Conservation (phyloP, 805 yeast genomes). For the Starmerella stigmatis region DNA sequence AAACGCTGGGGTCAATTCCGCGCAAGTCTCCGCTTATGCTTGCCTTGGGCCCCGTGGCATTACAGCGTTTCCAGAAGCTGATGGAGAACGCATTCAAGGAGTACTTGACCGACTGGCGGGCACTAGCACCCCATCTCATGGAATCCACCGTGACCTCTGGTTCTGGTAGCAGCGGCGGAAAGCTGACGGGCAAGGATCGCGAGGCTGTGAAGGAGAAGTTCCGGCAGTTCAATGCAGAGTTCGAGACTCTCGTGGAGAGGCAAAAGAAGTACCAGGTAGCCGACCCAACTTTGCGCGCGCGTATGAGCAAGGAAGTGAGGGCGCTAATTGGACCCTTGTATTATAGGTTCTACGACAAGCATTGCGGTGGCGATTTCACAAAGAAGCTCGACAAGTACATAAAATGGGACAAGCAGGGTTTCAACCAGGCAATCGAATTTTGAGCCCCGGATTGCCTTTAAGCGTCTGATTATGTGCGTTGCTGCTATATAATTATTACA, state of each 20-base stretch:
- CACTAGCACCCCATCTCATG: constrained; percentile 63
- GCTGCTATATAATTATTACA: constrained; percentile 29
- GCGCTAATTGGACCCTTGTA: constrained; percentile 68
- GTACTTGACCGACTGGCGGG: constrained; percentile 66
- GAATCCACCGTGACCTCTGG: constrained; percentile 64
- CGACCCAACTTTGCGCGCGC: constrained; percentile 54
- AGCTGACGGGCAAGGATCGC: constrained; percentile 52
- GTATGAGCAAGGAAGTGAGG: constrained; percentile 56
- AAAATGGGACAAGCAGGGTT: constrained; percentile 40
- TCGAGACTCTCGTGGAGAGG: constrained; percentile 62
- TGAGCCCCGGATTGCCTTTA: too few relatives aligned
- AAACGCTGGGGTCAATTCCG: constrained; percentile 9
- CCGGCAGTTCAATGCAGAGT: constrained; percentile 66
- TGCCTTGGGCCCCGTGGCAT: constrained; percentile 18
- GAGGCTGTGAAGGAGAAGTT: constrained; percentile 79
- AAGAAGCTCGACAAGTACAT: constrained; percentile 63
- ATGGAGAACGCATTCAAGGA: constrained; percentile 41
- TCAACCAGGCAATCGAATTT: constrained; percentile 28
- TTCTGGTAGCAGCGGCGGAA: constrained; percentile 23
- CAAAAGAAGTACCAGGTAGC: constrained; percentile 57
- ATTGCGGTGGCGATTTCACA: constrained; percentile 56
- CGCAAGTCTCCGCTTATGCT: constrained; percentile 37
- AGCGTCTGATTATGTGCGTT: not conserved
- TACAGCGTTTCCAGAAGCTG: constrained; percentile 46
- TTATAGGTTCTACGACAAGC: constrained; percentile 72